These are phyloP conservation scores for Acacia concinna DNA, from an alignment of 331 rosid genomes.

Conservation along the genomic window DNA sequence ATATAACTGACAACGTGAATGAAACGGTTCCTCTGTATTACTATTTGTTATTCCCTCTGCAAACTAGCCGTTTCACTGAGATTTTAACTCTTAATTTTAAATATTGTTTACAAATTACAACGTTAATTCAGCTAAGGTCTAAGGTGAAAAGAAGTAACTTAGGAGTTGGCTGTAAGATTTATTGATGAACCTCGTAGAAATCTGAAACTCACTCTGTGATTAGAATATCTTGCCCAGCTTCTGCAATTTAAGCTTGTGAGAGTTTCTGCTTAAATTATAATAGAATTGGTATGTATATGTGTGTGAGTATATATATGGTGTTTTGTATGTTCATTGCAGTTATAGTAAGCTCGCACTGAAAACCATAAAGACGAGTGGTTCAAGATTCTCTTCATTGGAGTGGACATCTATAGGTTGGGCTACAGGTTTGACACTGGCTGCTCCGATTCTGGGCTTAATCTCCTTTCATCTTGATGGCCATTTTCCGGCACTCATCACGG, in stretches of 20 bases:
- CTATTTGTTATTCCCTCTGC: background rate
- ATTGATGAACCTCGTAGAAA: background rate
- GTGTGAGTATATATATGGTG: background rate
- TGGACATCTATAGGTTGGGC: conserved; percentile 93
- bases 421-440: conserved; percentile 51
- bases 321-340: conserved; percentile 41
- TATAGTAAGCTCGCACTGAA: conserved; percentile 50
- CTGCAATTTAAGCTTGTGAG: background rate
- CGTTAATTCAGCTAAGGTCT: background rate
- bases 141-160: background rate
- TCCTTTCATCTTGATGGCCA: conserved; percentile 57
- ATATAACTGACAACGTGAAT: conserved; percentile 13
- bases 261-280: background rate
- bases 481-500: conserved; percentile 45
- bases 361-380: conserved; percentile 35
- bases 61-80: background rate
- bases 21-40: background rate
- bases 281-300: background rate
- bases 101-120: background rate
- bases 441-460: conserved; percentile 51
- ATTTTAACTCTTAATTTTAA: background rate
- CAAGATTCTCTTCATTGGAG: conserved; percentile 50
- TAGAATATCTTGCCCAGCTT: background rate
- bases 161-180: background rate
- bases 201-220: background rate